Evolutionary conservation across 257 asterid species (phyloP), one percentile per base, ranked within the genome.

Genomic region (Solanum verrucosum): DNA sequence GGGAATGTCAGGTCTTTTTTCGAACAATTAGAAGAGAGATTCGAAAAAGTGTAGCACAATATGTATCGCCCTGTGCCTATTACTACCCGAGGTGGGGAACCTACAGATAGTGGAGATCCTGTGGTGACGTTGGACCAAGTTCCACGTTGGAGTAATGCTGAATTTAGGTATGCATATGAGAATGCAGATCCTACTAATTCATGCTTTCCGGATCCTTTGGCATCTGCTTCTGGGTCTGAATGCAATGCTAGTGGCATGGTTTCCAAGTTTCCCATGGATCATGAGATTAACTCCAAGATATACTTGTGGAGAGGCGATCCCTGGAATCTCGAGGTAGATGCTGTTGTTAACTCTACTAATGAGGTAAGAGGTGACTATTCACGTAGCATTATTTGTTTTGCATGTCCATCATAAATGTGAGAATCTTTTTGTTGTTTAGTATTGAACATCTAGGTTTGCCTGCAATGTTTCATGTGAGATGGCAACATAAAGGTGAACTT

Each of bases 241-340:
- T 90, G 88, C 87, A 89, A 92, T 68, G 94, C 95, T 86, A 92
- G 94, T 91, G 95, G 98, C 25, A 86, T 89, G 91, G 90, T 93
- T n/a, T 94, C 99, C 71, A 92, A 92, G 93, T 96, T 96, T 88
- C 98, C 98, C 8, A 60, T 95, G 78, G 96, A 95, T 91, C 94
- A 87, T 79, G 98, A 95, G 56, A 91, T 95, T 68, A 95, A 94
- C 92, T 94, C 96, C 1, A 94, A 93, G 93, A 94, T 96, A 88
- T 95, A 95, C 92, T 93, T 95, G 87, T 96, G 99, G 99, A 94
- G 98, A 91, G 99, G 99, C 85, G 90, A 93, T 89, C 98, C 98
- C 15, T 95, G 99, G 99, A 93, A 94, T 94, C 98, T 96, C 33
- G 98, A 95, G 93, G 98, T 96, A 90, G 99, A 96, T 92, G 99